A percentile compares a stretch with the other conserved stretches of the same genome.
phyloP scores from a whole-genome alignment of 2,329 filamentous ascomycete genomes.

The Xylaria sp. region DNA sequence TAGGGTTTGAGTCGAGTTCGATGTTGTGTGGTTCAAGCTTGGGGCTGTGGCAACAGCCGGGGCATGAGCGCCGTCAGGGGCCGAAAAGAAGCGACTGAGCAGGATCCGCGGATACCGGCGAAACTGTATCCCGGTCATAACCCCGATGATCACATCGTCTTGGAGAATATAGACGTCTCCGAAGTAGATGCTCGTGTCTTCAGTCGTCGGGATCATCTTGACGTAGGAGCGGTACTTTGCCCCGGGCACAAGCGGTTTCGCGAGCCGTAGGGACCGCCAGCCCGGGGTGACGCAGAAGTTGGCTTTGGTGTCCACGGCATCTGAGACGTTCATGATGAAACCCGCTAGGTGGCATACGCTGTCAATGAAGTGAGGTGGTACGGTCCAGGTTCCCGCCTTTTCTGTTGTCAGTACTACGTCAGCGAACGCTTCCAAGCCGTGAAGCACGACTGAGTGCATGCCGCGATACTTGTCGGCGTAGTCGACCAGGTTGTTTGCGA shows the following conservation, averaged over 20 bases:
- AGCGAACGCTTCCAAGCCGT: conserved; percentile 50
- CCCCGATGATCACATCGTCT: conserved; percentile 49
- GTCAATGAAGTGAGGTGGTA: conserved; percentile 55
- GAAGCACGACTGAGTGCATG: conserved; percentile 55
- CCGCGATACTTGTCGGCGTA: conserved; percentile 53
- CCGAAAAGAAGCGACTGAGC: conserved; percentile 55
- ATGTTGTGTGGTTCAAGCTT: background rate
- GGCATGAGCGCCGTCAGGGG: conserved; percentile 43
- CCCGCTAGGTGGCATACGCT: conserved; percentile 54
- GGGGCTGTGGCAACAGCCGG: conserved; percentile 15
- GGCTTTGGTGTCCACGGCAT: conserved; percentile 49
- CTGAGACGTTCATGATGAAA: conserved; percentile 55
- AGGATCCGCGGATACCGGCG: conserved; percentile 52
- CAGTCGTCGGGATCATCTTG: conserved; percentile 52
- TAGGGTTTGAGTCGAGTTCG: too few species aligned
- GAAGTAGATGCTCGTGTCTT: conserved; percentile 45
- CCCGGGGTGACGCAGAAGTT: conserved; percentile 54
- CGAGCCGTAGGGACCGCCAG: conserved; percentile 51
- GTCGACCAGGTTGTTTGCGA: conserved; percentile 51
- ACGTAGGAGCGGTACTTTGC: conserved; percentile 53
- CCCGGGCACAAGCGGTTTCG: conserved; percentile 47
- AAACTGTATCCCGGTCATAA: conserved; percentile 52
- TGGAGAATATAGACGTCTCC: conserved; percentile 54
- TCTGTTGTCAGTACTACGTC: conserved; percentile 50
- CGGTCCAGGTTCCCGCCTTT: conserved; percentile 52